A percentile compares a stretch with the other conserved stretches of the same genome.
These are phyloP conservation scores for Backusella liffmaniae DNA, from an alignment of 192 early-diverging fungal genomes.

Conservation along the genomic window DNA sequence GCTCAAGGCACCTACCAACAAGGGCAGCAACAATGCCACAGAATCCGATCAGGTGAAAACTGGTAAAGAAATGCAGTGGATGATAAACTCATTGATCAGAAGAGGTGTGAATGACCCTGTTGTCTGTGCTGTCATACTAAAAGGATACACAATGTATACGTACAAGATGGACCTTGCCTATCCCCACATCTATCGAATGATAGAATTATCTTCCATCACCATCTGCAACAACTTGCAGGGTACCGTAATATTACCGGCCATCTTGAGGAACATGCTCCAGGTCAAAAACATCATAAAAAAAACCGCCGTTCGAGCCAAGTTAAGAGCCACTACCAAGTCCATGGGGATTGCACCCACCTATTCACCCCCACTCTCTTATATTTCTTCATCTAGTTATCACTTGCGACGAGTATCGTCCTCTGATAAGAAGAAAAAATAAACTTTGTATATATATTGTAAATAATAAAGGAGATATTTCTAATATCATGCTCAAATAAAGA, in stretches of 20 bases:
- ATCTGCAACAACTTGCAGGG: constrained; percentile 1
- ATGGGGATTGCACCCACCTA: constrained; percentile 1
- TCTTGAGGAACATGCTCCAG: not conserved
- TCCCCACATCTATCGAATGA: constrained; percentile 1
- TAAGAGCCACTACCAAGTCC: not conserved
- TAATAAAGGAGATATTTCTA: constrained; percentile 2
- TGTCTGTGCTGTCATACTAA: too few relatives aligned
- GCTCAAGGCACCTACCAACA: not conserved
- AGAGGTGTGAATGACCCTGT: too few relatives aligned
- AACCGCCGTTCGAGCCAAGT: not conserved
- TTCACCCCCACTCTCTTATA: not conserved
- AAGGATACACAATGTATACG: too few relatives aligned
- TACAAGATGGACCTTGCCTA: too few relatives aligned
- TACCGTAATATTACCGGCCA: not conserved
- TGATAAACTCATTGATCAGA: too few relatives aligned
- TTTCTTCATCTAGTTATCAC: not conserved
- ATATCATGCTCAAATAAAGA: not conserved
- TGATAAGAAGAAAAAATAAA: not conserved
- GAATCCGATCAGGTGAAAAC: too few relatives aligned
- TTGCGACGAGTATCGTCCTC: not conserved
- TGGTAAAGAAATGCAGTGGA: too few relatives aligned
- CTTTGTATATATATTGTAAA: constrained; percentile 1
- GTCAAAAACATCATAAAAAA: not conserved
- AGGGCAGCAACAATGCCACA: too few relatives aligned
- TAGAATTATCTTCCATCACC: not conserved